Evolutionary conservation across 2,329 filamentous ascomycete genomes (phyloP).

Genomic region (Aciculosporium take): DNA sequence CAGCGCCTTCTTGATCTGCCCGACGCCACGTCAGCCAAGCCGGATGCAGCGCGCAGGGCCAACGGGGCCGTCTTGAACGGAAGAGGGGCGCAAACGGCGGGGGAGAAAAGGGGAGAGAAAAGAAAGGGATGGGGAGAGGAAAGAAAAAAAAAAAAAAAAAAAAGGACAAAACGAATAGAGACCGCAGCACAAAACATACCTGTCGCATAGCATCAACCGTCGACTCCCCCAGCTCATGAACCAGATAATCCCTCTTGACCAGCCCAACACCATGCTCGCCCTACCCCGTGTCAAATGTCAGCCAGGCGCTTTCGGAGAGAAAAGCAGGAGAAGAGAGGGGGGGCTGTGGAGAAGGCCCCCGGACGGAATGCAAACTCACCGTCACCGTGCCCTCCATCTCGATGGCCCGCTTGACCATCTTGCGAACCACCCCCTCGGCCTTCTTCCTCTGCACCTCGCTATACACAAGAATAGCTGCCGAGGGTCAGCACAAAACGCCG

Average conservation of each 20-base stretch:
- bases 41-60: no score
- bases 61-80: no score
- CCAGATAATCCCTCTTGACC: constrained; percentile 72
- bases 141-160: no score
- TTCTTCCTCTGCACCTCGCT: constrained; percentile 52
- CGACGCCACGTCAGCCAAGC: not conserved
- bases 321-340: no score
- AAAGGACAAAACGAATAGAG: no score
- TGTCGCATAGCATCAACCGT: constrained; percentile 76
- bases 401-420: constrained; percentile 75
- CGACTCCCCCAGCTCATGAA: constrained; percentile 58
- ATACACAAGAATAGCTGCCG: constrained; percentile 39
- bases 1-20: constrained; percentile 62
- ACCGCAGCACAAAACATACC: constrained; percentile 30
- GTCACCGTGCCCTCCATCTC: constrained; percentile 78
- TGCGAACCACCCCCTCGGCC: constrained; percentile 59
- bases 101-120: not conserved
- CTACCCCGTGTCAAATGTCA: constrained; percentile 16
- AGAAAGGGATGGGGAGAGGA: not conserved
- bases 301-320: not conserved
- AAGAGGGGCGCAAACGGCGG: not conserved
- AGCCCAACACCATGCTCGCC: constrained; percentile 76
- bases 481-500: not conserved
- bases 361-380: constrained; percentile 18
- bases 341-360: no score